phyloP scores from a whole-genome alignment of 345 rosid genomes.

The Eucalyptus sideroxylon region DNA sequence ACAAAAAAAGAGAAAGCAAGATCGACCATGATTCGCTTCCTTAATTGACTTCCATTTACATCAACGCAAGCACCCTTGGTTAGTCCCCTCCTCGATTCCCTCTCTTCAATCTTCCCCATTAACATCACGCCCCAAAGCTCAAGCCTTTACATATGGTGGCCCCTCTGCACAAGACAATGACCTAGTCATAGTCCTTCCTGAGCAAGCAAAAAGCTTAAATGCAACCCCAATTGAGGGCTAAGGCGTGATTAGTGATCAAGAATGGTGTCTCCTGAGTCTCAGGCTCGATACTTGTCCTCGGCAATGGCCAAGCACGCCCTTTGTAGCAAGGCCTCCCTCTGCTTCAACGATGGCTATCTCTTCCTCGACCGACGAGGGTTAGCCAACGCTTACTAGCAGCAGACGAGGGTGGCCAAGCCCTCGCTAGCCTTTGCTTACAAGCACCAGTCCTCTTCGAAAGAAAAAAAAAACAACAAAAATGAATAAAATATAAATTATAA shows the following conservation, averaged over 20 bases:
- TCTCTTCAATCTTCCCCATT: neutral
- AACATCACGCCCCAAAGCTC: neutral
- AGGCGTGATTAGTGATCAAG: neutral
- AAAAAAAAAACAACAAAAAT: no score
- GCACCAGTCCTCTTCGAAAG: fast-evolving
- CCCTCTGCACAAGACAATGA: neutral
- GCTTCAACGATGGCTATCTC: slow-evolving; percentile 27
- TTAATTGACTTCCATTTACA: neutral
- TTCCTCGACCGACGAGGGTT: slow-evolving; percentile 11
- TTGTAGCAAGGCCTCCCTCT: slow-evolving; percentile 13
- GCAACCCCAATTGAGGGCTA: neutral
- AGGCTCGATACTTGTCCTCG: neutral
- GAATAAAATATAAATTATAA: no score
- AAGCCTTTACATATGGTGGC: neutral
- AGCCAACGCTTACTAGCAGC: no score
- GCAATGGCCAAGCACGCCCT: slow-evolving; percentile 19
- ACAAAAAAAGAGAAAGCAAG: neutral
- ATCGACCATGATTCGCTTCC: neutral
- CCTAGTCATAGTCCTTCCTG: neutral
- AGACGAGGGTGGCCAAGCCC: no score
- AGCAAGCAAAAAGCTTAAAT: neutral
- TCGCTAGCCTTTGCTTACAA: no score
- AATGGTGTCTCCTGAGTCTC: slow-evolving; percentile 18
- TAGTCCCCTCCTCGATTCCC: neutral
- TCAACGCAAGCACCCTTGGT: neutral